Conservation (phyloP, 2,329 filamentous ascomycete genomes). For the Blumeriella jaapii region DNA sequence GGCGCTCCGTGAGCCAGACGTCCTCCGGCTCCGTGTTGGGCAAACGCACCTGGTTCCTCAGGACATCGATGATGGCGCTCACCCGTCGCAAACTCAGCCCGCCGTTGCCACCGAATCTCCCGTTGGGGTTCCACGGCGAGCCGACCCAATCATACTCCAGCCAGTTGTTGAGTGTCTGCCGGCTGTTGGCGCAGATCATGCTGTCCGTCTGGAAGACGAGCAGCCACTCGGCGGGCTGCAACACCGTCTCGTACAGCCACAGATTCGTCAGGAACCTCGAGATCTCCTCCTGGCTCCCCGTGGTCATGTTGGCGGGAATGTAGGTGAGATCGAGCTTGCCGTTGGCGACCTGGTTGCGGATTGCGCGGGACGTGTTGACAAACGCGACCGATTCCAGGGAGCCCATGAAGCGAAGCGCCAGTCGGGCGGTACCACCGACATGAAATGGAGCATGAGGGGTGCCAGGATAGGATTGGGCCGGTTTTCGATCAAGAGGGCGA, state of each 20-base stretch:
- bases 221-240: constrained; percentile 41
- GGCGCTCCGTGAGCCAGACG: constrained; percentile 42
- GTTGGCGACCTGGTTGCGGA: constrained; percentile 27
- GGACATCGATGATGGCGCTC: constrained; percentile 39
- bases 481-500: constrained; percentile 45
- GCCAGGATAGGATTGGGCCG: constrained; percentile 38
- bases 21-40: constrained; percentile 40
- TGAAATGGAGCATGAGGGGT: constrained; percentile 44
- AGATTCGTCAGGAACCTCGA: constrained; percentile 39
- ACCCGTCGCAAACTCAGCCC: constrained; percentile 38
- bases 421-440: constrained; percentile 42
- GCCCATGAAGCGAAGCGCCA: constrained; percentile 48
- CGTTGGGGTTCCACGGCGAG: constrained; percentile 26
- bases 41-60: constrained; percentile 35
- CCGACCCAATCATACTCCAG: constrained; percentile 28
- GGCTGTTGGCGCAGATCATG: constrained; percentile 43
- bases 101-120: constrained; percentile 26
- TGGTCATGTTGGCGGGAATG: constrained; percentile 40
- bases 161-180: constrained; percentile 27
- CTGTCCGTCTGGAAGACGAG: constrained; percentile 46
- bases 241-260: constrained; percentile 39
- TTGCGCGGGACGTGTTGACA: constrained; percentile 35
- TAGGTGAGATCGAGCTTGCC: constrained; percentile 39
- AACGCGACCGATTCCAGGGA: constrained; percentile 34
- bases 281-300: constrained; percentile 39